phyloP scores from a whole-genome alignment of 2,329 filamentous ascomycete species.

The Colletotrichum cereale region DNA sequence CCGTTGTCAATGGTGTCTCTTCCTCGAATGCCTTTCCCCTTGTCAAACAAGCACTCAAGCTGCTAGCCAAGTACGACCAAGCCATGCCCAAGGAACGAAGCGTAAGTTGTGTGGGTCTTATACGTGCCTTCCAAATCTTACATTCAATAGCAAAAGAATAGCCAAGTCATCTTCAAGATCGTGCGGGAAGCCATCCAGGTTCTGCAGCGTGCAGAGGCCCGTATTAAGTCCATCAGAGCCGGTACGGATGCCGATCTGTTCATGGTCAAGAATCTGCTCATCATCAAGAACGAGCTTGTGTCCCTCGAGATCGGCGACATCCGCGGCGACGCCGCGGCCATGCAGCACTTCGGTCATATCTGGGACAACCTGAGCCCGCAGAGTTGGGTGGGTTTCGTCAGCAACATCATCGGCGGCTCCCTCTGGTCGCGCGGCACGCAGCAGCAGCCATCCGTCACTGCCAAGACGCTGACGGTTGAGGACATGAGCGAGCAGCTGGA shows the following conservation, averaged over 20 bases:
- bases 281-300: conserved; percentile 95
- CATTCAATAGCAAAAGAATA: conserved; percentile 60
- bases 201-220: conserved; percentile 80
- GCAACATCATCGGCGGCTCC: conserved; percentile 67
- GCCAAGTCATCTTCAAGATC: conserved; percentile 73
- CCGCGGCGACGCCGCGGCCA: conserved; percentile 62
- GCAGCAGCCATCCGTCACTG: conserved; percentile 45
- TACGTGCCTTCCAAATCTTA: background rate
- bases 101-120: conserved; percentile 54
- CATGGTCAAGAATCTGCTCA: conserved; percentile 92
- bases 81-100: conserved; percentile 74
- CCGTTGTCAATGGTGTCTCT: conserved; percentile 61
- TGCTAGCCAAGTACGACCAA: conserved; percentile 73
- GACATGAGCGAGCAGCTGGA: conserved; percentile 76
- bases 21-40: conserved; percentile 70
- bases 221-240: conserved; percentile 72
- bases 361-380: conserved; percentile 73
- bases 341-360: conserved; percentile 74
- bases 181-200: conserved; percentile 91
- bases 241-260: conserved; percentile 86
- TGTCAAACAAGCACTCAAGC: conserved; percentile 68
- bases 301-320: conserved; percentile 91
- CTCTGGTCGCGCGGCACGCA: conserved; percentile 56
- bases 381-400: conserved; percentile 70
- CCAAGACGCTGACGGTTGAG: conserved; percentile 56